Conservation (phyloP, 2,329 filamentous ascomycete species). For the Tolypocladium inflatum region DNA sequence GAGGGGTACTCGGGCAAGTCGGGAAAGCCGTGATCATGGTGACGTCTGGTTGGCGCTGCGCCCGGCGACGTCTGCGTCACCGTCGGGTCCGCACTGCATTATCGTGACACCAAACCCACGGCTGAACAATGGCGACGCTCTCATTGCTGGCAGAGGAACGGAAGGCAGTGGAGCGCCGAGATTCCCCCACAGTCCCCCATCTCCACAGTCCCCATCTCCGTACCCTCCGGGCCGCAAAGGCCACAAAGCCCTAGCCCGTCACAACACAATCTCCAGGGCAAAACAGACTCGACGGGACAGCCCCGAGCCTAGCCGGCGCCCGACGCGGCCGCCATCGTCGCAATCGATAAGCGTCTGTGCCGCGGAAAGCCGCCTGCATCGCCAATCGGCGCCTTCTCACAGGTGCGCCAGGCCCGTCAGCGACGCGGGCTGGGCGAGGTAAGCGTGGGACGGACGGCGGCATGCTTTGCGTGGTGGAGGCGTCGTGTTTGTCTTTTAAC, state of each 20-base stretch:
- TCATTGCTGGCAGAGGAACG: background rate
- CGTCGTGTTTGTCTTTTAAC: background rate
- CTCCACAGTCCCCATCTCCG: background rate
- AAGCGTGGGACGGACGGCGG: background rate
- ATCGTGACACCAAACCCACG: background rate
- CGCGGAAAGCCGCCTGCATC: slow-evolving; percentile 16
- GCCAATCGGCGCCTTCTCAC: slow-evolving; percentile 4
- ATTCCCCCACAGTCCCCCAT: background rate
- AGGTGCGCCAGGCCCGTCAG: background rate
- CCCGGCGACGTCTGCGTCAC: background rate
- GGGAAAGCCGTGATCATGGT: background rate
- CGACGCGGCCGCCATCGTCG: background rate
- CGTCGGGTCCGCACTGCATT: background rate
- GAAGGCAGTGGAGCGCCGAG: background rate
- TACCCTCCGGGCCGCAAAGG: background rate
- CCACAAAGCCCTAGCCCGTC: background rate
- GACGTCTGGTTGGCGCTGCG: background rate
- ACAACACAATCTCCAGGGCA: background rate
- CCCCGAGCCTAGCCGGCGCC: slow-evolving; percentile 4
- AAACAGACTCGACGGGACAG: background rate
- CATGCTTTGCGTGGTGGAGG: background rate
- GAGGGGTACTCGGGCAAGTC: background rate
- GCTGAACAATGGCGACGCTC: background rate
- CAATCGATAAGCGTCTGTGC: slow-evolving; percentile 9
- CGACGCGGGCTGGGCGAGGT: background rate